These are phyloP conservation scores for Neofusicoccum umdonicola DNA, from an alignment of 2,329 filamentous ascomycete genomes.

Conservation along the genomic window DNA sequence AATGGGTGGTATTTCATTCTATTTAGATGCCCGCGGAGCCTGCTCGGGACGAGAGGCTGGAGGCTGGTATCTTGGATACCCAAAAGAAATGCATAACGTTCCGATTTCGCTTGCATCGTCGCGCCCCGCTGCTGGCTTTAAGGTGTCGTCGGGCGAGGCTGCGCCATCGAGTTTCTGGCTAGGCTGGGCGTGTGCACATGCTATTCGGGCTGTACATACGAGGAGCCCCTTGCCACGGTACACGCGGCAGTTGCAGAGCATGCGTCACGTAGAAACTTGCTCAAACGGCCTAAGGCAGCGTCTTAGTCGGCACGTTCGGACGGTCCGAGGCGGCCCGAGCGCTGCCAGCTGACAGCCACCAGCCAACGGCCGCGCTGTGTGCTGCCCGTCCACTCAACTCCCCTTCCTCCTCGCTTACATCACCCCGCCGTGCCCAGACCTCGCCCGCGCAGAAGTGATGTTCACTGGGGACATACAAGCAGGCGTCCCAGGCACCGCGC, in stretches of 20 bases:
- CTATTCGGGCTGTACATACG: neutral
- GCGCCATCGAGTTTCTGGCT: no score
- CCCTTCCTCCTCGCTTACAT: neutral
- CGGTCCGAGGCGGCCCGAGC: neutral
- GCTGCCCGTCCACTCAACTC: neutral
- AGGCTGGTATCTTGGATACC: slow-evolving; percentile 11
- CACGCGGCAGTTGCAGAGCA: no score
- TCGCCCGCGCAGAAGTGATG: neutral
- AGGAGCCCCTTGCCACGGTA: neutral
- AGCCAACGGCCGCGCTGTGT: neutral
- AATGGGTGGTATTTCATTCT: neutral
- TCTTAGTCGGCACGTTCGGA: neutral
- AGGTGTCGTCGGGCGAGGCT: no score
- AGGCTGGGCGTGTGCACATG: neutral
- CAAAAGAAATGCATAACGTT: slow-evolving; percentile 4
- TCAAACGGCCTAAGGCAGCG: neutral
- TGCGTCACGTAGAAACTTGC: neutral
- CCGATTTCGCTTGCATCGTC: neutral
- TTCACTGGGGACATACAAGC: neutral
- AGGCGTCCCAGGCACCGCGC: neutral
- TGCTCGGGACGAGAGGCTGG: neutral
- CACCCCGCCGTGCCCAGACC: neutral
- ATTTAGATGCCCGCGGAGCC: neutral
- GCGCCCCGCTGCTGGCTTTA: no score
- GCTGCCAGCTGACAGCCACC: neutral